Base-by-base conservation (phyloP, 768 basidiomycete genomes). In the Russula lepida region DNA sequence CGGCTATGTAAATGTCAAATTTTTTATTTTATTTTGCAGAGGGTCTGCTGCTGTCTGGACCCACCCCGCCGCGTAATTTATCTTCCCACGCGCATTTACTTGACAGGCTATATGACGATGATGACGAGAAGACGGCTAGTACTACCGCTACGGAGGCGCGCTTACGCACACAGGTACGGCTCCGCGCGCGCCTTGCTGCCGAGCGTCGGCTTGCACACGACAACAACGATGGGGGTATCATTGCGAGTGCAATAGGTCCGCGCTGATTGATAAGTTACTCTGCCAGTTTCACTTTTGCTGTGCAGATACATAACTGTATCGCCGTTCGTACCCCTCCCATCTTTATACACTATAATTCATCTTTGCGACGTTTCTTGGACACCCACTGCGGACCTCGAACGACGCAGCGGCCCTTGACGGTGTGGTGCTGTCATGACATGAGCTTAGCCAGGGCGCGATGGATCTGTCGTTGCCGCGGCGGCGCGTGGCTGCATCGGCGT, bases 61-160 rank as follows among this genome's bases (percentile, higher is more conserved):
- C 35, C 15, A 37, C 46, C 50, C 43, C 21, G 25, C 59, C 35
- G 43, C 61, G 61, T 58, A 68, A 2, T 37, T 15, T 0, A 37
- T 37, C 70, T 52, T 59, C 64, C 61, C 79, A 78, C 55, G 67
- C 72, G 52, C 69, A 68, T 67, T 70, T 82, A 59, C 71, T 81
- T 56, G 68, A 67, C 59, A 76, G 73, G 68, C 74, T 83, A 57
- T 71, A 74, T 60, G 70, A 73, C 63, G 81, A 37, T 5, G 35
- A 35, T 35, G 35, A 35, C 35, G 35, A 35, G 35, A 35, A 80
- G 71, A 79, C 76, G 70, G 63, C n/a, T n/a, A n/a, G n/a, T n/a
- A n/a, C 64, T 46, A 67, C 67, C 30, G 71, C 72, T 19, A 64
- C 62, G 59, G 61, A 60, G 46, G 59, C 43, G 47, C 43, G 58